These are phyloP conservation scores for Calonectria montana DNA, from an alignment of 2,329 filamentous ascomycete genomes.

Conservation along the genomic window DNA sequence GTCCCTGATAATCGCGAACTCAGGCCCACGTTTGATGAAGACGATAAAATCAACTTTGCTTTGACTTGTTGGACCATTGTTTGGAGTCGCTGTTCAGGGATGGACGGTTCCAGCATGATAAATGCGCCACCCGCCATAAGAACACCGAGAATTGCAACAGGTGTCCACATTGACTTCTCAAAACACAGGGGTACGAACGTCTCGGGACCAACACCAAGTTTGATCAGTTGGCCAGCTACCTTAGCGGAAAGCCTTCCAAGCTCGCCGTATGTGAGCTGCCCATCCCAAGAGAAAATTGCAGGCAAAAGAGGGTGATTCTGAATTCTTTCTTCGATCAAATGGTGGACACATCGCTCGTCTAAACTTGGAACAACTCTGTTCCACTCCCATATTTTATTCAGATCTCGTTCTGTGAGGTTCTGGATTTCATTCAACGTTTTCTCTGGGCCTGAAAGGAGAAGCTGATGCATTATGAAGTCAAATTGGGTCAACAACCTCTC, in stretches of 20 bases:
- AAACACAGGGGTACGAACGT: background rate
- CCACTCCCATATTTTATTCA: background rate
- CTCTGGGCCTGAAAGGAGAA: background rate
- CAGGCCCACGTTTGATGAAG: background rate
- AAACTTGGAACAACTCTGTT: background rate
- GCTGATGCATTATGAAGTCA: background rate
- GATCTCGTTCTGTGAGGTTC: background rate
- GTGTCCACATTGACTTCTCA: conserved; percentile 4
- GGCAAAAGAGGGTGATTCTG: background rate
- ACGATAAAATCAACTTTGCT: background rate
- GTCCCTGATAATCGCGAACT: background rate
- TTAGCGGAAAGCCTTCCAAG: background rate
- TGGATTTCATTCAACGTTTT: no score
- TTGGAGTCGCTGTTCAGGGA: background rate
- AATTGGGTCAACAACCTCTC: background rate
- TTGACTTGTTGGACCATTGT: background rate
- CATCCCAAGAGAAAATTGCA: background rate
- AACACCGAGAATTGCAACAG: background rate
- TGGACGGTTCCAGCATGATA: background rate
- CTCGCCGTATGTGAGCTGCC: background rate
- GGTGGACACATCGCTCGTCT: background rate
- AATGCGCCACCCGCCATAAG: background rate
- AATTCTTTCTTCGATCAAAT: background rate
- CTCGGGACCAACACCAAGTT: background rate
- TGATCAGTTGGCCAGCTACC: background rate